Percentiles rank a stretch among this genome's conserved stretches.
These are phyloP conservation scores for Sechiopsis laciniata DNA, from an alignment of 306 rosid species.

Conservation along the genomic window DNA sequence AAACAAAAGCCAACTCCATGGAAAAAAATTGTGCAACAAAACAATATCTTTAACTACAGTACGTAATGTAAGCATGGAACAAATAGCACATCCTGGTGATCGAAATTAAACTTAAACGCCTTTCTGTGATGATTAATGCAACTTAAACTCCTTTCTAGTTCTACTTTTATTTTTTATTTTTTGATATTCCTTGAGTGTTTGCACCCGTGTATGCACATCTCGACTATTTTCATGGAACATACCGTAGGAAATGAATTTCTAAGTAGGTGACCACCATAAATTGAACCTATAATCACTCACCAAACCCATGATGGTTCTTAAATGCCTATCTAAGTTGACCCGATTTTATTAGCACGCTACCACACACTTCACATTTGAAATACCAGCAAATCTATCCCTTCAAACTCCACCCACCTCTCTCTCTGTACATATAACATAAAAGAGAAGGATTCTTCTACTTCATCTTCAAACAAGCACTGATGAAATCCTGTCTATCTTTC, in stretches of 20 bases:
- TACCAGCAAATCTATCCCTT: slow-evolving; percentile 7
- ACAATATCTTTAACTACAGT: too few relatives aligned
- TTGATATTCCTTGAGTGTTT: too few relatives aligned
- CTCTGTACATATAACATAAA: not conserved
- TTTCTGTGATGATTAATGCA: not conserved
- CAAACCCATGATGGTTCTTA: too few relatives aligned
- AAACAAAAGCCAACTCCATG: not conserved
- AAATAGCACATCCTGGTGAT: too few relatives aligned
- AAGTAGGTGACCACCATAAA: too few relatives aligned
- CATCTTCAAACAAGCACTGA: slow-evolving; percentile 8
- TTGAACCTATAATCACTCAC: too few relatives aligned
- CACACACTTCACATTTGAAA: not conserved
- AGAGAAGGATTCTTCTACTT: not conserved
- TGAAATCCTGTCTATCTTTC: not conserved
- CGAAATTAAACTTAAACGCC: not conserved
- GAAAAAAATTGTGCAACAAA: not conserved
- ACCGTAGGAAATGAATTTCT: too few relatives aligned
- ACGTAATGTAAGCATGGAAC: too few relatives aligned
- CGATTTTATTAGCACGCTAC: not conserved
- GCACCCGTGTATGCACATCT: too few relatives aligned
- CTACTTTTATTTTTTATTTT: too few relatives aligned
- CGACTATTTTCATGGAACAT: too few relatives aligned
- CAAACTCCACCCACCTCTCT: not conserved
- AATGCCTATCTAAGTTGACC: not conserved
- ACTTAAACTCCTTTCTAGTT: not conserved